Evolutionary conservation across 2,329 filamentous ascomycete genomes (phyloP), one percentile per base, ranked within the genome.

Genomic region (Aureobasidium pullulans): DNA sequence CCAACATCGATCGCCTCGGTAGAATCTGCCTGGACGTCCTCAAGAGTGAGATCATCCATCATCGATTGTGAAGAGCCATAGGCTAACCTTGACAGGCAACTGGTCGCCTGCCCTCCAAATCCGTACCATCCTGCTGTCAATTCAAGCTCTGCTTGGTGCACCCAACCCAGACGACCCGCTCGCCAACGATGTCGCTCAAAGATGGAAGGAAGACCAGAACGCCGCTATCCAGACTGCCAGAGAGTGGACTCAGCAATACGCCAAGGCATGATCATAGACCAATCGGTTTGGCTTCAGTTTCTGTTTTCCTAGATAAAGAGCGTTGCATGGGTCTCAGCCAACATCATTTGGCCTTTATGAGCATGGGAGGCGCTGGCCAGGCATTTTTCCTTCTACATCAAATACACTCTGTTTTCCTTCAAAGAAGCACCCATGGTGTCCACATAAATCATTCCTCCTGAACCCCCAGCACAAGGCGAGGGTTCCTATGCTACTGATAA

Each of bases 31-130:
- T 99, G 52, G 94, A 99, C 72, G 94, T 99, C 36, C 78, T 99
- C 60, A 99, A 99, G 81, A 96, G 94, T 96, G 79, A 8, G 64
- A 11, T 23, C 7, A 28, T 44, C 13, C 9, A 19, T 8, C 15
- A 19, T 37, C 9, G 9, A 6, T 15, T n/a, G 10, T 40, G 42
- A n/a, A 4, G 13, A 11, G 10, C 47, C 16, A 34, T 19, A 37
- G 23, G 19, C 61, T 63, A 57, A 64, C 62, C 32, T 15, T 15
- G n/a, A 3, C 34, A 96, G 92, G 93, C 73, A 99, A 99, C 81
- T 99, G 94, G 94, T 97, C 93, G 23, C 94, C 94, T 5, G 94
- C 95, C 13, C 84, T 99, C 34, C 94, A 99, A 76, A 99, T 99
- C 72, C 87, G 94, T 64, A 99, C 94, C 6, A 99, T 99, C 66